Percentiles rank a stretch among this genome's conserved stretches.
These are phyloP conservation scores for Trichoderma semiorbis DNA, from an alignment of 2,329 filamentous ascomycete species.

Conservation along the genomic window DNA sequence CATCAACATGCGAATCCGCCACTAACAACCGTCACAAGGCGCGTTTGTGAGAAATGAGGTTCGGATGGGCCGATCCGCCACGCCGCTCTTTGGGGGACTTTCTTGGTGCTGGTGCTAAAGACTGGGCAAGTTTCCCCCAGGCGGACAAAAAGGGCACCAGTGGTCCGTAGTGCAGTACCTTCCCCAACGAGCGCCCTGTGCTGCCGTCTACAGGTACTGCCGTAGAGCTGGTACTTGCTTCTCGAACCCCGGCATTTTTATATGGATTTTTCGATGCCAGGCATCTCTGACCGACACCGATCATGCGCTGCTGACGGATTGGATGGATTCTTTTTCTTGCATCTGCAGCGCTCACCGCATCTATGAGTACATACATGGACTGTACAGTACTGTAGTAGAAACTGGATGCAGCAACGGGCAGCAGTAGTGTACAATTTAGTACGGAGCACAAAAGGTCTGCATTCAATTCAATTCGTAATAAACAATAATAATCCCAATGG, in stretches of 20 bases:
- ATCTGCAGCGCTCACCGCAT: not conserved
- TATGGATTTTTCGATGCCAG: not conserved
- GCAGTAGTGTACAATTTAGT: not conserved
- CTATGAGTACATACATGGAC: not conserved
- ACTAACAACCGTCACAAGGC: not conserved
- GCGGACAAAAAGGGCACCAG: not conserved
- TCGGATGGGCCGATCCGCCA: constrained; percentile 14
- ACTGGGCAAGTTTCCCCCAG: not conserved
- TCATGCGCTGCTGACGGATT: not conserved
- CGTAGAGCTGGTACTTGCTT: constrained; percentile 1
- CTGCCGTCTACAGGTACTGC: constrained; percentile 1
- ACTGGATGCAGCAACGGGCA: not conserved
- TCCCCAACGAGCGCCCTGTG: constrained; percentile 6
- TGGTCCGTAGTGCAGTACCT: not conserved
- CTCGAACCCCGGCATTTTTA: not conserved
- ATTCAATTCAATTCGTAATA: not conserved
- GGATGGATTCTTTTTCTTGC: not conserved
- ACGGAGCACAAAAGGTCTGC: not conserved
- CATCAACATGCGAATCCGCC: not conserved
- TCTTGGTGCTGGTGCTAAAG: not conserved
- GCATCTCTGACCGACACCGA: not conserved
- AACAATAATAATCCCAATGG: not conserved
- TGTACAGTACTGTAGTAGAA: no score
- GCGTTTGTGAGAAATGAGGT: constrained; percentile 1
- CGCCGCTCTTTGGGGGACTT: not conserved